These are phyloP conservation scores for Erigeron philadelphicus DNA, from an alignment of 140 eudicot genomes.

Conservation along the genomic window DNA sequence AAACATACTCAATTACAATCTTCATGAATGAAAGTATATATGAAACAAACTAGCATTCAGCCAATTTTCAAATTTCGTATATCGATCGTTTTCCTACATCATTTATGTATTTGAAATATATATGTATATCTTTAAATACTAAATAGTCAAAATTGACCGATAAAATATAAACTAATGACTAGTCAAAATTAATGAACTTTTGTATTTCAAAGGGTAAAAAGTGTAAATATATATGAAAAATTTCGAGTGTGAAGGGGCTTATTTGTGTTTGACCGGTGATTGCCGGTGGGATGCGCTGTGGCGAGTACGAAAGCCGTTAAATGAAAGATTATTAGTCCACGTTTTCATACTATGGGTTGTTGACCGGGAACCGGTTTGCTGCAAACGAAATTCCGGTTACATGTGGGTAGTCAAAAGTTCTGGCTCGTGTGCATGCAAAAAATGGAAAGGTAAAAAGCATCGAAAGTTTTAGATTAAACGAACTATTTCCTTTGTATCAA, in stretches of 20 bases:
- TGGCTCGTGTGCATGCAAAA: slow-evolving; percentile 28
- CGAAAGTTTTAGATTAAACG: background rate
- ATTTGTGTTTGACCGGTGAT: slow-evolving; percentile 30
- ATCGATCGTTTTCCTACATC: no score
- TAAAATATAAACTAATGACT: slow-evolving; percentile 1
- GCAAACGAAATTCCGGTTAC: slow-evolving; percentile 30
- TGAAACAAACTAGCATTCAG: no score
- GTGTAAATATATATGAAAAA: slow-evolving; percentile 13
- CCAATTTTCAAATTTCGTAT: background rate
- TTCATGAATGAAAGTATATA: no score
- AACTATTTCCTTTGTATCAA: background rate
- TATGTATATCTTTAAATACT: background rate
- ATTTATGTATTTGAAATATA: background rate
- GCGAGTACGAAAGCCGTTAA: slow-evolving; percentile 21
- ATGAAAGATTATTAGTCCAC: slow-evolving; percentile 11
- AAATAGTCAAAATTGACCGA: background rate
- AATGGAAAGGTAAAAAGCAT: slow-evolving; percentile 1
- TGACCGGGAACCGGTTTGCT: slow-evolving; percentile 29
- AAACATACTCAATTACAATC: no score
- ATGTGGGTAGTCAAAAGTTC: slow-evolving; percentile 17
- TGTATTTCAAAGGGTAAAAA: background rate
- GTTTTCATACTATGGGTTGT: slow-evolving; percentile 33
- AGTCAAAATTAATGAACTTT: background rate
- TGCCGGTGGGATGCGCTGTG: slow-evolving; percentile 29
- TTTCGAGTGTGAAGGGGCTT: slow-evolving; percentile 28